Percentiles rank a stretch among this genome's conserved stretches.
Conservation (phyloP, 1,284 basidiomycete genomes). For the Mycena sp. region DNA sequence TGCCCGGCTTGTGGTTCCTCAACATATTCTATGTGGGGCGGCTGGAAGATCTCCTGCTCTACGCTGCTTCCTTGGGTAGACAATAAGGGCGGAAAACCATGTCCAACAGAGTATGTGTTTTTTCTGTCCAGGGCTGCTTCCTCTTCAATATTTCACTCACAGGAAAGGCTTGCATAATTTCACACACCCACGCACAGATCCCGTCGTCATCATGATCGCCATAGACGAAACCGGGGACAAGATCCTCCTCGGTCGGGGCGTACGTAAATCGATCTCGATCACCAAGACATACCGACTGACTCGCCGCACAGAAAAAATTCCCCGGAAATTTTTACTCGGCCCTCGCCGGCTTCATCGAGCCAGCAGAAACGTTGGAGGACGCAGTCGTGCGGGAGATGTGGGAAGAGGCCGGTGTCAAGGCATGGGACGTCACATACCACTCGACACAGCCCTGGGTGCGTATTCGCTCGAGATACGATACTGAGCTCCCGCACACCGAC, state of each 20-base stretch:
- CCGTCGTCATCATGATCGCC: slow-evolving; percentile 93
- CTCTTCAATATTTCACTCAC: slow-evolving; percentile 27
- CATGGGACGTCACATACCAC: slow-evolving; percentile 89
- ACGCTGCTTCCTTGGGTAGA: slow-evolving; percentile 78
- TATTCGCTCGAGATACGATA: too few species aligned
- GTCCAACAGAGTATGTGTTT: slow-evolving; percentile 68
- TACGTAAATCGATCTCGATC: slow-evolving; percentile 48
- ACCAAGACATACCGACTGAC: not conserved
- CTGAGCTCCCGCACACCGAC: too few species aligned
- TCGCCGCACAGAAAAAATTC: slow-evolving; percentile 65
- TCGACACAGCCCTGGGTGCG: slow-evolving; percentile 85
- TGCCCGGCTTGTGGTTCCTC: slow-evolving; percentile 89
- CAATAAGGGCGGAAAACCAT: slow-evolving; percentile 67
- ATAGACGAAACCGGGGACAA: slow-evolving; percentile 81
- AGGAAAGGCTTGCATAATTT: slow-evolving; percentile 90
- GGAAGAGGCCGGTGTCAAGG: slow-evolving; percentile 93
- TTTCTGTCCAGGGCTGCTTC: slow-evolving; percentile 3
- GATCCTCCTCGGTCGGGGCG: slow-evolving; percentile 88
- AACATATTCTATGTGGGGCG: slow-evolving; percentile 92
- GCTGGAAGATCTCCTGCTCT: slow-evolving; percentile 92
- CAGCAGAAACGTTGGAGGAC: slow-evolving; percentile 96
- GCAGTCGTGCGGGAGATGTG: slow-evolving; percentile 93
- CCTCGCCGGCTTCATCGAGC: slow-evolving; percentile 91
- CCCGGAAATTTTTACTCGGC: slow-evolving; percentile 85
- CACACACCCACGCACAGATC: slow-evolving; percentile 88